These are phyloP conservation scores for Ustilago xerochloae DNA, from an alignment of 1,284 basidiomycete species.

Conservation along the genomic window DNA sequence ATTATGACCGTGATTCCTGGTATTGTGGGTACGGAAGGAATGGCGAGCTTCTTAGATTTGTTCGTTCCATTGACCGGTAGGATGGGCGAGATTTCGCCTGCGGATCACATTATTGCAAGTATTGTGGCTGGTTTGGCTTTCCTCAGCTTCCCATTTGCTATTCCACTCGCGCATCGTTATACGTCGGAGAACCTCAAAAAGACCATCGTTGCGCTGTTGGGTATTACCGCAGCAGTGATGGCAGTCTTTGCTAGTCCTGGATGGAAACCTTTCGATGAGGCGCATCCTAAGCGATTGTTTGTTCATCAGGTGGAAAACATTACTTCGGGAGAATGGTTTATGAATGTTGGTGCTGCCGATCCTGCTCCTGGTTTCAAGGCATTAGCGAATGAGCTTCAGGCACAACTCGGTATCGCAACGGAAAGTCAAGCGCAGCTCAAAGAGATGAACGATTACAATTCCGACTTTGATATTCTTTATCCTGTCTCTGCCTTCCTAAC, in stretches of 20 bases:
- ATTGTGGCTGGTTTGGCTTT: conserved; percentile 71
- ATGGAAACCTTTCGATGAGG: conserved; percentile 79
- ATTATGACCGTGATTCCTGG: conserved; percentile 72
- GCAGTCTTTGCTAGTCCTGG: conserved; percentile 74
- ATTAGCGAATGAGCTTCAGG: conserved; percentile 76
- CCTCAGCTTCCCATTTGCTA: conserved; percentile 74
- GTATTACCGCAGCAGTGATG: conserved; percentile 71
- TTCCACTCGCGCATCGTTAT: conserved; percentile 80
- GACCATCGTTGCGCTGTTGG: conserved; percentile 72
- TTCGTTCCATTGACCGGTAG: conserved; percentile 87
- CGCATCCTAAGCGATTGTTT: conserved; percentile 89
- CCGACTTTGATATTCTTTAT: conserved; percentile 74
- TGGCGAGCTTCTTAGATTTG: conserved; percentile 79
- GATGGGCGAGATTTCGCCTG: conserved; percentile 70
- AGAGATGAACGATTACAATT: conserved; percentile 65
- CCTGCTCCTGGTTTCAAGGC: conserved; percentile 79
- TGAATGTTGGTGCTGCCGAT: conserved; percentile 87
- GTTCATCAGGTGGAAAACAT: conserved; percentile 86
- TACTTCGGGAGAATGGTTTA: conserved; percentile 77
- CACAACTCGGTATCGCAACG: conserved; percentile 73
- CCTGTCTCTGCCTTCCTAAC: conserved; percentile 77
- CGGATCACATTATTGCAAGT: conserved; percentile 88
- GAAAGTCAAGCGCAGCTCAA: conserved; percentile 58
- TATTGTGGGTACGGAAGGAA: conserved; percentile 77
- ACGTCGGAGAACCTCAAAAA: conserved; percentile 68